Base-by-base conservation (phyloP, 106 monocot species). In the Amphibolis antarctica region DNA sequence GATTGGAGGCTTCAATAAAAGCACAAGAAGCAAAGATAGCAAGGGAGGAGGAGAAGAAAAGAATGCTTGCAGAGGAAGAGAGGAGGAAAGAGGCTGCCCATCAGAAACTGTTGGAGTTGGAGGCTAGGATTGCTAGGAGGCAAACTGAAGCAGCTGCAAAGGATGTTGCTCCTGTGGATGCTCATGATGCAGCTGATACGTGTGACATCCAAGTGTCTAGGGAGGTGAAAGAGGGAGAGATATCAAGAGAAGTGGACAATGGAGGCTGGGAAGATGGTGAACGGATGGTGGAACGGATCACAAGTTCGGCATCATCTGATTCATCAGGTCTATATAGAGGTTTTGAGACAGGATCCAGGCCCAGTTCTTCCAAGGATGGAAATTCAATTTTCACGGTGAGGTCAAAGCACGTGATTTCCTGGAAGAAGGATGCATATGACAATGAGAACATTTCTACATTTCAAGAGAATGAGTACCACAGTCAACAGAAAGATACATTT, bases 1-100 rank as follows among this genome's bases (percentile, higher is more conserved):
- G 27, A 52, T n/a, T 89, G 63, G 89, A 86, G 44, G 78, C 78
- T 74, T 69, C 66, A 15, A 84, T 55, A 67, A 79, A 71, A 74
- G 83, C 73, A 14, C 89, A 96, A 63, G 89, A 96, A 63, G 83
- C 73, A 46, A 84, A 69, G 50, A 60, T 84, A 47, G 82, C 82
- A 26, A 86, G 89, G 52, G 86, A 86, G 59, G 94, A 96, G 70
- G 89, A 96, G 63, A 96, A 72, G 65, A 89, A 59, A 67, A 79
- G 66, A 75, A 59, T 78, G 28, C 4, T 62, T 30, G 45, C 86
- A 71, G 89, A 89, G 78, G 94, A 96, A 48, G 94, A 89, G 66
- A 81, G 86, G 74, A 83, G 94, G 64, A 96, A 84, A 74, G 89
- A 86, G 47, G 86, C 81, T 67, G 94, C 94, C 55, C 59, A 76